These are phyloP conservation scores for Podosphaera xanthii DNA, from an alignment of 2,329 filamentous ascomycete genomes.

Conservation along the genomic window DNA sequence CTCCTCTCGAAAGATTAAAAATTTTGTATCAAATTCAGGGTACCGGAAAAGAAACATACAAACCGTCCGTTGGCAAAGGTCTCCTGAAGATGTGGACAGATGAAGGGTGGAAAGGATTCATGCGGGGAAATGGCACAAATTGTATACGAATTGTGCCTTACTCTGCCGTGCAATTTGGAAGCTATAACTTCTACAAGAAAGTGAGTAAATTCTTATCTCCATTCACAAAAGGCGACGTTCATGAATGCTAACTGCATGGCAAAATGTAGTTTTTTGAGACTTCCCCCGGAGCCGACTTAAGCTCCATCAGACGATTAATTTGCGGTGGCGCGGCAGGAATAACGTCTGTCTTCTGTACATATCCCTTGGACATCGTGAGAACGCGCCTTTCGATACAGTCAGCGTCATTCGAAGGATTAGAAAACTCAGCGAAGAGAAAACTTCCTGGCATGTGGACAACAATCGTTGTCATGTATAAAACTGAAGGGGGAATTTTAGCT, in stretches of 20 bases:
- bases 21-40: conserved; percentile 96
- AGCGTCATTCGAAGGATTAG: conserved; percentile 71
- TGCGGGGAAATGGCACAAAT: conserved; percentile 95
- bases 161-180: conserved; percentile 92
- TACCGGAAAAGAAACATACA: conserved; percentile 75
- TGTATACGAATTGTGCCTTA: conserved; percentile 97
- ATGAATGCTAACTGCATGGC: neutral
- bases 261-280: conserved; percentile 46
- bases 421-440: conserved; percentile 33
- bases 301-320: conserved; percentile 51
- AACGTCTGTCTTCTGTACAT: conserved; percentile 85
- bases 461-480: conserved; percentile 64
- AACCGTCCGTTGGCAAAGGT: conserved; percentile 72
- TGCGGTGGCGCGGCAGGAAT: conserved; percentile 85
- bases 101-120: conserved; percentile 91
- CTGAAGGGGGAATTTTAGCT: conserved; percentile 63
- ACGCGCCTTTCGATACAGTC: conserved; percentile 91
- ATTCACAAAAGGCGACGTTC: neutral
- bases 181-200: conserved; percentile 91
- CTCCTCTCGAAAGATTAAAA: conserved; percentile 83
- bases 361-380: conserved; percentile 91
- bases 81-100: conserved; percentile 90
- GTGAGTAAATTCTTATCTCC: conserved; percentile 26
- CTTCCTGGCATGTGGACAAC: conserved; percentile 86
- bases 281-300: conserved; percentile 49